Evolutionary conservation across 768 basidiomycete genomes (phyloP), one percentile per base, ranked within the genome.

Genomic region (Hypholoma sublateritium): DNA sequence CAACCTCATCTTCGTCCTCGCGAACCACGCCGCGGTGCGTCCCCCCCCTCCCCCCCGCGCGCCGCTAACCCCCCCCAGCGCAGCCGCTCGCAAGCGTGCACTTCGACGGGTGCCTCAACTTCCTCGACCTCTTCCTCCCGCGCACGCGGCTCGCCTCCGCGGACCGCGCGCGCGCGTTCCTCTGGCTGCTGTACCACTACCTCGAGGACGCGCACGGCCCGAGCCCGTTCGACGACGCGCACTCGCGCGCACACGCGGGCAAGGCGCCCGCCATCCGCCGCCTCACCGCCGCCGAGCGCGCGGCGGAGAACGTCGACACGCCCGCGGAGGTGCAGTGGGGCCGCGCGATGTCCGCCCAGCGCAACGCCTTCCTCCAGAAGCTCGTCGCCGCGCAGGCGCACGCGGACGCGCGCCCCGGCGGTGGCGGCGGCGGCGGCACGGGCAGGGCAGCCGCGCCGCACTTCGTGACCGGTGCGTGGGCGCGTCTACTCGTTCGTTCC

Each of bases 111-210:
- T 79, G 76, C 11, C 65, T 89, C 34, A 89, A 91, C 67, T 89
- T 95, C 59, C 77, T 93, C 43, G 93, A 95, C 72, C 77, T 95
- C 39, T 95, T 95, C 70, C 79, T 92, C 39, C 90, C 92, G 22
- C 70, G 69, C 37, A 85, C 86, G 63, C 80, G 81, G 44, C 75
- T 93, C 35, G 80, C 87, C 11, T 91, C 93, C 2, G 70, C 70
- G 3, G 86, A 88, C 59, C 88, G 94, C 28, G 91, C 89, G 5
- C 77, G 76, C 55, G 89, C 85, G 3, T 92, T 96, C 69, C 79
- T 96, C 25, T 93, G 91, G 89, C 78, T 93, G 55, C 72, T 93
- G 48, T 93, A 84, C 70, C 80, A 91, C 66, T 93, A 95, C 69
- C 77, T 95, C 60, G 91, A 94, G 70, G 78, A 77, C 34, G 77